Evolutionary conservation across 148 eudicot species (phyloP), one percentile per base, ranked within the genome.

Genomic region (Spergularia bocconei): DNA sequence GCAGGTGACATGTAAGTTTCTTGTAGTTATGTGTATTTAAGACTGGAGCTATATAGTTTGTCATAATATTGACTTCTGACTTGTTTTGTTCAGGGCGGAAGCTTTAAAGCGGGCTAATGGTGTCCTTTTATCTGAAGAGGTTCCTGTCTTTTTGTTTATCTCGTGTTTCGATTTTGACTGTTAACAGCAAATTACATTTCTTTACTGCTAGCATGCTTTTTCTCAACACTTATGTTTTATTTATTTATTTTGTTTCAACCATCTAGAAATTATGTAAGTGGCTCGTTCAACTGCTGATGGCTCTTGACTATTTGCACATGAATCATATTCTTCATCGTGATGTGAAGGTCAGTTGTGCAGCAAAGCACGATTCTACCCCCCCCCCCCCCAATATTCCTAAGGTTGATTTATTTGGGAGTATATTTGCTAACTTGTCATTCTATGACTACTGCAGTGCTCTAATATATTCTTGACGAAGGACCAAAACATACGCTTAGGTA

Each of bases 1-100:
- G 99, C 97, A 67, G 99, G 99, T 82, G 99, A 95, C 80, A 95
- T 95, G 99, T 95, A 84, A 91, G 97, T 85, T 63, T 56, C 73
- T 78, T 75, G 57, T 62, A 13, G 50, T 44, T 19, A n/a, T 52
- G 39, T n/a, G 36, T 41, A 39, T 41, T 63, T 60, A 19, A 62
- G 19, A n/a, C 21, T 52, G 15, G 47, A 59, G 69, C 57, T 20
- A 11, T 25, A 23, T 25, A 52, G 58, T 69, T 53, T 64, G 57
- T 47, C 58, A 62, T 77, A 6, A 73, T 69, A 17, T 73, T 41
- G 72, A 53, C 69, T 70, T 48, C 25, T 38, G 38, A 65, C 74
- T 48, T 72, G 33, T 15, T 23, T 62, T 83, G 62, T 85, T 67
- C 82, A 95, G 99, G 97, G 88, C 96, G 19, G 96, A 84, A 60